Evolutionary conservation across 768 basidiomycete species (phyloP).

Genomic region (Cyclocybe aegerita): DNA sequence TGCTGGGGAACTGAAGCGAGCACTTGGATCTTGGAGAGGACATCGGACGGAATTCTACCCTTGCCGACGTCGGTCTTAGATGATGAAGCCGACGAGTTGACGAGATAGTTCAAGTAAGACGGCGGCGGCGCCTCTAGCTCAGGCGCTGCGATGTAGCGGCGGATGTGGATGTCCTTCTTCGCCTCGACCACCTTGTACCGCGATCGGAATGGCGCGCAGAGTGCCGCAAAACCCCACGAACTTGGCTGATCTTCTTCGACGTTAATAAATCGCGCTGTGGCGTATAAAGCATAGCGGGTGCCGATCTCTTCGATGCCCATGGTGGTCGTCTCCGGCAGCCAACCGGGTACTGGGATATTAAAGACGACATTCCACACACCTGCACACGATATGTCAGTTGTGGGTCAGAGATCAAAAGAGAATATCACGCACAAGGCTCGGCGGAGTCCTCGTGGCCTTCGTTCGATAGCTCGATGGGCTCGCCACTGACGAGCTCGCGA

Average conservation of each 20-base stretch:
- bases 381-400: conserved; percentile 14
- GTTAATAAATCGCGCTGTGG: conserved; percentile 58
- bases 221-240: conserved; percentile 46
- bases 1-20: conserved; percentile 61
- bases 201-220: conserved; percentile 58
- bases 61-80: conserved; percentile 13
- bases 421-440: conserved; percentile 42
- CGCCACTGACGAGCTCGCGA: conserved; percentile 56
- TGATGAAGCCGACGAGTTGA: conserved; percentile 35
- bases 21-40: conserved; percentile 65
- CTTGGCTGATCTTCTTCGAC: conserved; percentile 37
- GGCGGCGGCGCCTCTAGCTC: conserved; percentile 31
- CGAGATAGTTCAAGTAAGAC: conserved; percentile 39
- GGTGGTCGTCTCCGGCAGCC: conserved; percentile 69
- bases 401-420: neutral
- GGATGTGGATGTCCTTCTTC: conserved; percentile 42
- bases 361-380: conserved; percentile 76
- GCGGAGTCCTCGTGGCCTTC: conserved; percentile 59
- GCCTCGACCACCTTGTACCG: conserved; percentile 42
- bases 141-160: conserved; percentile 52
- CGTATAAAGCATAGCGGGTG: conserved; percentile 65
- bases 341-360: conserved; percentile 84
- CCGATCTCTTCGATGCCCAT: conserved; percentile 55
- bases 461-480: conserved; percentile 60
- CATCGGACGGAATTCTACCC: conserved; percentile 44